Base-by-base conservation (phyloP, 2,329 filamentous ascomycete species). In the Fusarium siculi region DNA sequence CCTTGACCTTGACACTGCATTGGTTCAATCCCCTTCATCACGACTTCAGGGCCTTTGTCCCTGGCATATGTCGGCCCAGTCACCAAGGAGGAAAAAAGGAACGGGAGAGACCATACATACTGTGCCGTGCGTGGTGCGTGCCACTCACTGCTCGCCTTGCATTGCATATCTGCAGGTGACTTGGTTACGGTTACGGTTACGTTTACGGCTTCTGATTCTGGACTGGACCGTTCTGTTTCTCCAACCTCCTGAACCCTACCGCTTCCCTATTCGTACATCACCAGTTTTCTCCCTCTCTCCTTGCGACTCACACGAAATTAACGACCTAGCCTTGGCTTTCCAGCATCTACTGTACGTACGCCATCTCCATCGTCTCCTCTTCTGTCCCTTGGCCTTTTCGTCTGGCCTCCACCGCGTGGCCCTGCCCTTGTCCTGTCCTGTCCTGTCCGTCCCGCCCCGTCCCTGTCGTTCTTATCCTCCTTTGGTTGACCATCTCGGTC, bases 401-500 rank as follows among this genome's bases (percentile, higher is more conserved):
- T 54, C 50, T 65, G 56, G 63, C 66, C 49, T 73, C 69, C 61
- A 59, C 70, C 59, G 59, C 70, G 70, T 68, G 74, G 70, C 46
- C 69, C 69, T 66, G 43, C 55, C 52, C 65, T 50, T 53, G 46
- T 68, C 69, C 63, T 44, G 44, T 56, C 62, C 40, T 70, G 60
- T 65, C 62, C 23, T 70, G 60, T 62, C 74, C 65, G 63, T 73
- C 71, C 70, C 74, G 70, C 65, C 36, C 55, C 61, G 68, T 66
- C 74, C 70, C 74, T 76, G 74, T 66, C 64, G 64, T 69, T 76
- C 73, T 74, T 66, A 63, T 68, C 69, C 66, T 68, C 64, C 56
- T 74, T 75, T 53, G 75, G 74, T 65, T 74, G 58, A 61, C 46
- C 66, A 77, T 74, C 75, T 77, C 72, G 74, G 75, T 61, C 70